These are phyloP conservation scores for Magnaporthales sp. DNA, from an alignment of 2,329 filamentous ascomycete species.

Conservation along the genomic window DNA sequence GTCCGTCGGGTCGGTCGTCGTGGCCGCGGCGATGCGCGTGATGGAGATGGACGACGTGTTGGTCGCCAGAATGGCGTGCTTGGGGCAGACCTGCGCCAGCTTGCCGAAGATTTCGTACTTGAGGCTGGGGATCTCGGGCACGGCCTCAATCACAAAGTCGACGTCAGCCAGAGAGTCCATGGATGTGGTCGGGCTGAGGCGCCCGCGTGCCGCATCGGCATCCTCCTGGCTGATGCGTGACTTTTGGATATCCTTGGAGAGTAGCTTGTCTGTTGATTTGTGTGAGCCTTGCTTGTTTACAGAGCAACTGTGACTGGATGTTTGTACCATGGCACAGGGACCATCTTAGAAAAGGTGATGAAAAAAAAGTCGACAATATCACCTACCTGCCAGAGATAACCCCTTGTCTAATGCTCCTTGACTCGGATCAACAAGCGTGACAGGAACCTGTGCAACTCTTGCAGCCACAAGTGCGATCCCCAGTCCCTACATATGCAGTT, in stretches of 20 bases:
- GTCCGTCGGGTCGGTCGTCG: conserved; percentile 69
- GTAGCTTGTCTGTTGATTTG: conserved; percentile 63
- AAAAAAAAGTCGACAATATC: too few species aligned
- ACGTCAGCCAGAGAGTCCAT: conserved; percentile 72
- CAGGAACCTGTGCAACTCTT: conserved; percentile 71
- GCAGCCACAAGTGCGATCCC: conserved; percentile 94
- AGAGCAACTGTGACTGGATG: too few species aligned
- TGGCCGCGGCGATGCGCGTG: conserved; percentile 86
- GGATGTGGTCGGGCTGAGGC: conserved; percentile 61
- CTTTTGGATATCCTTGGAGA: conserved; percentile 88
- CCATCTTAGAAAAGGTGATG: too few species aligned
- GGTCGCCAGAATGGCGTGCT: conserved; percentile 85
- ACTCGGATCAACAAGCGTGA: conserved; percentile 77
- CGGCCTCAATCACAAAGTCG: conserved; percentile 96
- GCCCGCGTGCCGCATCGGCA: conserved; percentile 62
- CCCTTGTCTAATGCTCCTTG: conserved; percentile 83
- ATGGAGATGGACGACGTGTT: conserved; percentile 99
- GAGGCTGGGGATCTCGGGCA: conserved; percentile 82
- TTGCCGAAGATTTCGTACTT: conserved; percentile 83
- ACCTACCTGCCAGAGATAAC: conserved; percentile 72
- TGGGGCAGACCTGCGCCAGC: conserved; percentile 71
- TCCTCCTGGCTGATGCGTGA: conserved; percentile 74
- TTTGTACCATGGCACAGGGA: not conserved
- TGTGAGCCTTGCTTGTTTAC: not conserved
- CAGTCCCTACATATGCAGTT: conserved; percentile 54